Base-by-base conservation (phyloP, 2,329 filamentous ascomycete genomes). In the Neofusicoccum parvum region DNA sequence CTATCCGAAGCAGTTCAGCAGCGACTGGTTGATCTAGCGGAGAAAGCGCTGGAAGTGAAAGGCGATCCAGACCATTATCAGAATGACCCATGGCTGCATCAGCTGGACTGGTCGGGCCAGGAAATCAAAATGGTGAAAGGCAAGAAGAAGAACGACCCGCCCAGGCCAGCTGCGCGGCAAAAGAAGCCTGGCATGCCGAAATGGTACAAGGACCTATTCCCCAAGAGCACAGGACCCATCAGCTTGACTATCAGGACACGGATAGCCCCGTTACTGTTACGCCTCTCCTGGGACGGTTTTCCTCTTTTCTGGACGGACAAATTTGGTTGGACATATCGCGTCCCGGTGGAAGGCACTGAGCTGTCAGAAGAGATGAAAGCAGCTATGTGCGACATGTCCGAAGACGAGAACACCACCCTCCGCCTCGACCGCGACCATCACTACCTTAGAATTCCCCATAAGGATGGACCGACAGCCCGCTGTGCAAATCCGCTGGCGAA, bases 391-490 rank as follows among this genome's bases (percentile, higher is more conserved):
- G 88, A 91, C 69, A 91, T 97, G 83, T 80, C 83, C 6, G 90
- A 94, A 62, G 93, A 96, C 71, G 84, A 89, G 59, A 88, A 91
- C 36, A 73, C 82, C 17, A 80, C 69, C 51, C 79, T 98, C 23
- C 85, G 87, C 37, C 85, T 91, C 67, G 93, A 97, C 73, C 76
- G 70, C 4, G 76, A 80, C 2, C 84, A 90, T 68, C 78, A 83
- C 5, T 99, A 96, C 77, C 96, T 94, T 80, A 99, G 98, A 75
- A 84, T 99, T 4, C 95, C 96, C 0, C 95, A 99, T 79, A 98
- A 98, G 72, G 94, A 98, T 76, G 95, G 95, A 0, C 94, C 94
- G 0, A 85, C 87, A 20, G 89, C 94, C 14, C 86, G 95, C 65
- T 98, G 95, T 77, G 87, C 86, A 1, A 97, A 89, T 68, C 95